These are phyloP conservation scores for Drosera capensis DNA, from an alignment of 148 eudicot species.

Conservation along the genomic window DNA sequence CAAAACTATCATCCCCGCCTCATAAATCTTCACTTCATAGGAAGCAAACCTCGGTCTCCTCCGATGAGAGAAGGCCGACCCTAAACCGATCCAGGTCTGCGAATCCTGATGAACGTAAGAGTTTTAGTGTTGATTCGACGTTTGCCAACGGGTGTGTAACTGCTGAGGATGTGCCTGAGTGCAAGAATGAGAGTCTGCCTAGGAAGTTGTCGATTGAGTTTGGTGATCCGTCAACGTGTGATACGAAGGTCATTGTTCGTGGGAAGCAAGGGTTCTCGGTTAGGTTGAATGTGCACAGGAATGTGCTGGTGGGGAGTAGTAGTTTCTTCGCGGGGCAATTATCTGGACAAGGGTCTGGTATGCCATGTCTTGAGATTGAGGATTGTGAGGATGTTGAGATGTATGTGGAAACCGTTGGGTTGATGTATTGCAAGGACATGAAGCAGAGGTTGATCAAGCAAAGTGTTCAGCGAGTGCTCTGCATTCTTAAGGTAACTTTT, in stretches of 20 bases:
- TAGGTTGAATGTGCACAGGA: constrained; percentile 73
- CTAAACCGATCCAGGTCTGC: constrained; percentile 9
- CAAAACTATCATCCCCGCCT: constrained; percentile 19
- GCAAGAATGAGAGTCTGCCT: constrained; percentile 38
- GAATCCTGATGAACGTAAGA: constrained; percentile 18
- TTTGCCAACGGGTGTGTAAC: constrained; percentile 12
- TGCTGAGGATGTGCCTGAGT: constrained; percentile 19
- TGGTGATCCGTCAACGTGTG: constrained; percentile 77
- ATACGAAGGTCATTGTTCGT: constrained; percentile 49
- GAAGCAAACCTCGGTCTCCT: constrained; percentile 27
- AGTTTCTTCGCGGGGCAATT: constrained; percentile 45
- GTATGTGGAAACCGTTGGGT: constrained; percentile 70
- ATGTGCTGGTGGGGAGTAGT: constrained; percentile 36
- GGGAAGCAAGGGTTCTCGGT: constrained; percentile 72
- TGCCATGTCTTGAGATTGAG: constrained; percentile 39
- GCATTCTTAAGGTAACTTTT: constrained; percentile 72
- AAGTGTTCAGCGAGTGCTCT: constrained; percentile 68
- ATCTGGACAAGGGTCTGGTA: constrained; percentile 22
- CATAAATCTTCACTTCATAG: constrained; percentile 18
- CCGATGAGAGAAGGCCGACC: background rate
- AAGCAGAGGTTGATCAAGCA: constrained; percentile 73
- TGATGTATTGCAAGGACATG: constrained; percentile 74
- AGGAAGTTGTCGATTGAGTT: constrained; percentile 81
- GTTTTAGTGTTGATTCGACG: constrained; percentile 2
- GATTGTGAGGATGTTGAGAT: constrained; percentile 83